Conservation (phyloP, 495 filamentous ascomycete species). For the Lepidopterella palustris region DNA sequence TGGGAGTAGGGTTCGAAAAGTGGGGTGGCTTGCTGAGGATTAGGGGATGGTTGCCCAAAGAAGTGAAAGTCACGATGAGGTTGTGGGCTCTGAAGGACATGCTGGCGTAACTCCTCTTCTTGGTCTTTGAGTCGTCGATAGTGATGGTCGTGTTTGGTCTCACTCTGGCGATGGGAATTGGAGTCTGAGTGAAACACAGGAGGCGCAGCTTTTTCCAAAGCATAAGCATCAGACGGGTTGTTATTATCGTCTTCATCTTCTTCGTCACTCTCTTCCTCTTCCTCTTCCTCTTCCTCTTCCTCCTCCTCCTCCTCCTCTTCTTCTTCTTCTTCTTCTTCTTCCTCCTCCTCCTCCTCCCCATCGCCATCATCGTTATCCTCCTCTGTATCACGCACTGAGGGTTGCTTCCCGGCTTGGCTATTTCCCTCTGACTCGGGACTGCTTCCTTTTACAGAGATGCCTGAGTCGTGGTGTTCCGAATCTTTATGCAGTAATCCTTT, state of each 20-base stretch:
- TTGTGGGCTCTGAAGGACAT: slow-evolving; percentile 26
- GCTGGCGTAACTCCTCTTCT: slow-evolving; percentile 26
- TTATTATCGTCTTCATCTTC: slow-evolving; percentile 30
- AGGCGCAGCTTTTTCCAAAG: slow-evolving; percentile 16
- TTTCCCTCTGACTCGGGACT: slow-evolving; percentile 17
- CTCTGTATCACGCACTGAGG: slow-evolving; percentile 2
- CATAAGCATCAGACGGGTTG: slow-evolving; percentile 14
- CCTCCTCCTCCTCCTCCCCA: slow-evolving; percentile 6
- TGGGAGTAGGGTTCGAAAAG: slow-evolving; percentile 9
- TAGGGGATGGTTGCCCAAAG: slow-evolving; percentile 13
- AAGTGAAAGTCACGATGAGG: slow-evolving; percentile 23
- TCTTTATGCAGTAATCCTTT: slow-evolving; percentile 1
- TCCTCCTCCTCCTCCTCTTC: slow-evolving; percentile 16
- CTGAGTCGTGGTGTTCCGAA: slow-evolving; percentile 9
- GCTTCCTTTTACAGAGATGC: slow-evolving; percentile 19
- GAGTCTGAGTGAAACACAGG: slow-evolving; percentile 16
- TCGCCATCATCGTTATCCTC: slow-evolving; percentile 24
- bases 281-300: slow-evolving; percentile 17
- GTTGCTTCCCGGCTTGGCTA: background rate
- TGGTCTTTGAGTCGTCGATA: slow-evolving; percentile 16
- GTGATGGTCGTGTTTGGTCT: slow-evolving; percentile 8
- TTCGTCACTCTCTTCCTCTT: slow-evolving; percentile 33
- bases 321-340: background rate
- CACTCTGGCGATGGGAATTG: slow-evolving; percentile 11
- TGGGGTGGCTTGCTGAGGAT: slow-evolving; percentile 10